These are phyloP conservation scores for Candida rishiriensis DNA, from an alignment of 805 yeast species.

Conservation along the genomic window DNA sequence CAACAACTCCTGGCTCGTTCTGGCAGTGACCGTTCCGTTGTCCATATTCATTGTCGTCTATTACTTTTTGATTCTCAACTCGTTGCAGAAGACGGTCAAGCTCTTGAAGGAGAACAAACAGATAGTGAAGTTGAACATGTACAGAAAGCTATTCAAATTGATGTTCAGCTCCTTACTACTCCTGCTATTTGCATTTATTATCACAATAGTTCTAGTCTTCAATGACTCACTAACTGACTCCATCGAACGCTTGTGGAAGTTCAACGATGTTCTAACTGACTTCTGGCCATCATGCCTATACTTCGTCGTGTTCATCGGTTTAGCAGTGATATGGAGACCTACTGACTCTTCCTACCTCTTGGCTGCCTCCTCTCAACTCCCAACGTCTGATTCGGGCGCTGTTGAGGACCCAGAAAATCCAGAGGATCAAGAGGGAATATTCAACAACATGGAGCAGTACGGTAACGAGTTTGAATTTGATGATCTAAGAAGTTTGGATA, in stretches of 20 bases:
- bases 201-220: slow-evolving; percentile 65
- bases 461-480: slow-evolving; percentile 60
- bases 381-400: slow-evolving; percentile 34
- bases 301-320: slow-evolving; percentile 73
- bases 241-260: slow-evolving; percentile 87
- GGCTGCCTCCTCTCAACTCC: slow-evolving; percentile 90
- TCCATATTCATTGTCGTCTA: slow-evolving; percentile 64
- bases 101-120: slow-evolving; percentile 82
- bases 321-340: slow-evolving; percentile 96
- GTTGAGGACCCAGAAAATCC: slow-evolving; percentile 39
- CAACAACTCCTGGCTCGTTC: slow-evolving; percentile 41
- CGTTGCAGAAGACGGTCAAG: slow-evolving; percentile 71
- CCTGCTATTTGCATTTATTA: slow-evolving; percentile 63
- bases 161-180: slow-evolving; percentile 69
- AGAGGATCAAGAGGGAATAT: slow-evolving; percentile 37
- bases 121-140: slow-evolving; percentile 83
- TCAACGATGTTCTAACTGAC: slow-evolving; percentile 80
- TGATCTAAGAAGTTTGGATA: slow-evolving; percentile 49
- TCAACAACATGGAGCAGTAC: slow-evolving; percentile 27
- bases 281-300: slow-evolving; percentile 95
- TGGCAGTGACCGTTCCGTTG: slow-evolving; percentile 66
- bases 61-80: slow-evolving; percentile 68
- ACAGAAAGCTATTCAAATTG: slow-evolving; percentile 69
- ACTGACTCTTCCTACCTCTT: slow-evolving; percentile 91
- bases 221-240: slow-evolving; percentile 72